phyloP scores from a whole-genome alignment of 2,329 filamentous ascomycete genomes.

The Hawksworthiomyces lignivorus region DNA sequence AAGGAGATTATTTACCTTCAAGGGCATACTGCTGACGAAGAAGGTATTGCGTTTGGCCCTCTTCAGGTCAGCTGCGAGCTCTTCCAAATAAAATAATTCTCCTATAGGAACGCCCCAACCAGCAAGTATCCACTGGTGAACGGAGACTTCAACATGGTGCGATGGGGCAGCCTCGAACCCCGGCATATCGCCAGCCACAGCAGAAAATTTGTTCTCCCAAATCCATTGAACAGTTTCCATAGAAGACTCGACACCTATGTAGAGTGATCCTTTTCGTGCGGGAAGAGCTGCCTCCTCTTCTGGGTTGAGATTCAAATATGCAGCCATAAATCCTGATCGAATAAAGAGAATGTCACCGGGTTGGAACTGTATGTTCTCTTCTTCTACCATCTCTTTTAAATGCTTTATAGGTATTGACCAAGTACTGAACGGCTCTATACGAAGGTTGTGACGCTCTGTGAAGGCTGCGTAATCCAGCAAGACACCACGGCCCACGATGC shows the following conservation, averaged over 20 bases:
- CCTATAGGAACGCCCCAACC: slow-evolving; percentile 23
- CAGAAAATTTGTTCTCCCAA: slow-evolving; percentile 46
- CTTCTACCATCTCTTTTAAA: slow-evolving; percentile 35
- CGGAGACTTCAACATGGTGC: slow-evolving; percentile 9
- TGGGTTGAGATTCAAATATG: slow-evolving; percentile 20
- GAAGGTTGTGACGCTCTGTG: slow-evolving; percentile 26
- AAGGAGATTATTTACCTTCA: background rate
- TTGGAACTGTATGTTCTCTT: slow-evolving; percentile 34
- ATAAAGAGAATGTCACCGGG: slow-evolving; percentile 50
- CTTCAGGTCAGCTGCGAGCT: slow-evolving; percentile 19
- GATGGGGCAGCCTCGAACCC: slow-evolving; percentile 37
- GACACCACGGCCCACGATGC: slow-evolving; percentile 42
- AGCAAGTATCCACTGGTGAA: slow-evolving; percentile 10
- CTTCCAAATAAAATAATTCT: slow-evolving; percentile 36
- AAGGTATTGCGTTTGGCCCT: slow-evolving; percentile 25
- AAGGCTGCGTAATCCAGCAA: slow-evolving; percentile 45
- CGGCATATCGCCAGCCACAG: slow-evolving; percentile 48
- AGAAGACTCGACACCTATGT: slow-evolving; percentile 39
- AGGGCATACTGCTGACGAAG: slow-evolving; percentile 9
- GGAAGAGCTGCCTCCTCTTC: slow-evolving; percentile 12
- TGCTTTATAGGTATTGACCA: slow-evolving; percentile 33
- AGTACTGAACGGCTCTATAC: slow-evolving; percentile 29
- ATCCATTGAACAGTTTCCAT: slow-evolving; percentile 45
- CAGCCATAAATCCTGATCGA: slow-evolving; percentile 43
- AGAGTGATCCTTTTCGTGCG: slow-evolving; percentile 19